Conservation (phyloP, 352 stramenopile genomes). For the Phytophthora boehmeriae region DNA sequence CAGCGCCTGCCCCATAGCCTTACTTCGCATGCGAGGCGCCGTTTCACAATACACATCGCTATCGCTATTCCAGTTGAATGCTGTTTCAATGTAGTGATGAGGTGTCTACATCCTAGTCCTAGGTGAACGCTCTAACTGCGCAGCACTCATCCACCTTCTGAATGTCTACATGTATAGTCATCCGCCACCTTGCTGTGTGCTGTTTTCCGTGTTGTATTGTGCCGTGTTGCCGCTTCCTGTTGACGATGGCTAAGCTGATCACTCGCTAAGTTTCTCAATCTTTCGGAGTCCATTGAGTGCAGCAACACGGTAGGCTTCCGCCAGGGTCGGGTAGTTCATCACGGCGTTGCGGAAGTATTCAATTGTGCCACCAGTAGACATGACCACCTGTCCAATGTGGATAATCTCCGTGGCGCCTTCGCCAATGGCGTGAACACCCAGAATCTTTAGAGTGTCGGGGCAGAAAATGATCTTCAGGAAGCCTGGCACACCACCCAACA, state of each 20-base stretch:
- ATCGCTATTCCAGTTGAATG: not conserved
- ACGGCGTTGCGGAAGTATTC: constrained; percentile 92
- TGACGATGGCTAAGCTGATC: constrained; percentile 8
- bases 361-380: constrained; percentile 83
- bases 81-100: not conserved
- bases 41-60: constrained; percentile 7
- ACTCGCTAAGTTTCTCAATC: constrained; percentile 56
- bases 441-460: constrained; percentile 68
- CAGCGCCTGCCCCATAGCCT: constrained; percentile 26
- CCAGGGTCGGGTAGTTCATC: constrained; percentile 93
- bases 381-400: constrained; percentile 89
- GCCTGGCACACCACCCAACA: constrained; percentile 78
- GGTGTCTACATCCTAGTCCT: not conserved
- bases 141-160: constrained; percentile 2
- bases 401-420: constrained; percentile 91
- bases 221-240: not conserved
- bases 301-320: constrained; percentile 86
- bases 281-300: constrained; percentile 80
- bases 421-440: constrained; percentile 85
- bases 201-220: not conserved
- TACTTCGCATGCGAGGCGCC: not conserved
- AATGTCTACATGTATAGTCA: constrained; percentile 27
- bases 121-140: not conserved
- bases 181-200: constrained; percentile 8
- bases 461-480: constrained; percentile 91